These are phyloP conservation scores for Avena atlantica DNA, from an alignment of 176 grass and related monocot species.

Conservation along the genomic window DNA sequence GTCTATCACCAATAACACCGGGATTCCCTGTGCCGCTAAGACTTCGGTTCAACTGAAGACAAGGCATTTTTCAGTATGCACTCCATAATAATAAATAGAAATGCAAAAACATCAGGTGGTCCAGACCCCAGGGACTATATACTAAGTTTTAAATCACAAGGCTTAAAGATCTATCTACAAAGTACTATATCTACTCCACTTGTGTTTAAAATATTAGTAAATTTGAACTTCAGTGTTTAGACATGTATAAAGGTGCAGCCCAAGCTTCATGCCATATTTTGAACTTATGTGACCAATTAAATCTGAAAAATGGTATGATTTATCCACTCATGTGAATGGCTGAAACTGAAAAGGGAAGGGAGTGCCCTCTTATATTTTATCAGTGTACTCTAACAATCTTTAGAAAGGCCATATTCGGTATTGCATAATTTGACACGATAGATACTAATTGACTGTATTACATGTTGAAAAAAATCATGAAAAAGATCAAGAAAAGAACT, in stretches of 20 bases:
- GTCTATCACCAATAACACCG: conserved; percentile 89
- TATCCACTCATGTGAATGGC: conserved; percentile 1
- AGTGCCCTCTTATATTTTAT: not conserved
- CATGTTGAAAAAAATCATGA: conserved; percentile 21
- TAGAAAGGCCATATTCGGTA: not conserved
- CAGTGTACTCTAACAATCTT: not conserved
- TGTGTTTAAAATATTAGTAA: not conserved
- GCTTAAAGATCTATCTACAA: not conserved
- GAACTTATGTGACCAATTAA: not conserved
- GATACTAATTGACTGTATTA: conserved; percentile 16
- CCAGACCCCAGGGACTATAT: not conserved
- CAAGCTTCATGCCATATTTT: not conserved
- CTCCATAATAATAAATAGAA: conserved; percentile 21
- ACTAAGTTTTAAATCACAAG: not conserved
- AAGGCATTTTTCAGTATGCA: conserved; percentile 26
- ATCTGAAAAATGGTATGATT: conserved; percentile 18
- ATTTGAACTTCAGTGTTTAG: not conserved
- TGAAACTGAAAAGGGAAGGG: conserved; percentile 3
- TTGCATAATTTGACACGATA: conserved; percentile 13
- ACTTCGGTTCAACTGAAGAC: conserved; percentile 82
- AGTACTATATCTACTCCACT: not conserved
- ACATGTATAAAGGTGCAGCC: not conserved
- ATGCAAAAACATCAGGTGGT: not conserved
- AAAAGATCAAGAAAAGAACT: not conserved
- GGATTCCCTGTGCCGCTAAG: conserved; percentile 64